Base-by-base conservation (phyloP, 2,329 filamentous ascomycete genomes). In the Colletotrichum spinosum region DNA sequence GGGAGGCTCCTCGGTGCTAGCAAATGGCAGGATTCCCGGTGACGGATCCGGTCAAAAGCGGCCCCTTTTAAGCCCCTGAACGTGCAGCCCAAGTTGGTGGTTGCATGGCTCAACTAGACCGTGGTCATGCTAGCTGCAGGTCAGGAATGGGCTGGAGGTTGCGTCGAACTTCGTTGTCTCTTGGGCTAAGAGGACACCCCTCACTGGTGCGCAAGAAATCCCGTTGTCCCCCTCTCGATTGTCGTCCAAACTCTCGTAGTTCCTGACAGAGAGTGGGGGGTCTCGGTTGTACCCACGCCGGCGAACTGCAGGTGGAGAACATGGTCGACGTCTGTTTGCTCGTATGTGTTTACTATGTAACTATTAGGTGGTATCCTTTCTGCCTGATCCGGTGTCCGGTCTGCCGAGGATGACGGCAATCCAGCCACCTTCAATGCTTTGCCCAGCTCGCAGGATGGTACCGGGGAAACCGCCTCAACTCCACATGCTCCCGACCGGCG, bases 1-100 rank as follows among this genome's bases (percentile, higher is more conserved):
- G 34, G 46, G 59, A 48, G 58, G 48, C 49, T 62, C 46, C 34
- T 49, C 13, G 17, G 10, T 9, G 17, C 13, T 44, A 17, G 41
- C 63, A 58, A 66, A 63, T 66, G 25, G 44, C 41, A 48, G 52
- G 38, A 51, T 48, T 45, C 52, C 4, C 52, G 42, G 35, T 33
- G 63, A 63, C 63, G 63, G 49, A 66, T 66, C 42, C 63, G 63
- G 63, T 49, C 63, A 63, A 54, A 66, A 48, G 53, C 63, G 52
- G 52, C 52, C 57, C 54, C 50, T 60, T 45, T 34, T n/a, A 13
- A 45, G 44, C 56, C 61, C 62, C 62, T 65, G 58, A 44, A 55
- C 46, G 52, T 66, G 58, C 63, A 66, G 59, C 34, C 35, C 15
- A 51, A 50, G 42, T 48, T 42, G n/a, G 41, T n/a, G 2, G 52